Base-by-base conservation (phyloP, 140 eudicot species). In the Senecio squalidus region DNA sequence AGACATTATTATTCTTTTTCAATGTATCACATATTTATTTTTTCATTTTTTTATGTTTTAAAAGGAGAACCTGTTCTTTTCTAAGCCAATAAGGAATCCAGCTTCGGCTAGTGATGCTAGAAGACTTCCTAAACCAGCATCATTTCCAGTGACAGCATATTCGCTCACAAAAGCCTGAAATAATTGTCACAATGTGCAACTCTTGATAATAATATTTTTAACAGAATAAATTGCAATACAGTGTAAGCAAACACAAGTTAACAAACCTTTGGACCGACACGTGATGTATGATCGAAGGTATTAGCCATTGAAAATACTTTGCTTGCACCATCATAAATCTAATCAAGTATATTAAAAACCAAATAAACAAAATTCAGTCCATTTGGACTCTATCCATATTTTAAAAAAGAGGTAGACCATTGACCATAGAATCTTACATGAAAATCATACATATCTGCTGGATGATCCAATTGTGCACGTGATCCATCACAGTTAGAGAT, bases 121-220 rank as follows among this genome's bases (percentile, higher is more conserved):
- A 55, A 92, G 85, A 82, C 95, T 92, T 68, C 98, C 98, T 5
- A 49, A 62, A 18, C 98, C 98, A 60, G 98, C 93, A 71, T 92
- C 87, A 0, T 69, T 50, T 68, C 86, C 89, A n/a, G 87, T 84
- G 69, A 88, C 98, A 46, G 96, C 98, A 68, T 92, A 92, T 62
- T 92, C 98, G 39, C 98, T 92, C 64, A 92, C 98, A 66, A 92
- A 92, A 15, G 87, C 99, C 99, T 93, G 83, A 50, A 71, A 47
- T 55, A 17, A 69, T 56, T 27, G 20, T 49, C 30, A 43, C 36
- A 67, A 24, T 1, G 54, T 5, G 14, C 58, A 71, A 18, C 29
- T 48, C 14, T 2, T 38, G 52, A 64, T 46, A 15, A n/a, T n/a
- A 66, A 31, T 29, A 17, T 62, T 50, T 22, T 67, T 46, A 7